phyloP scores from a whole-genome alignment of 2,329 filamentous ascomycete species.

The Fusarium sp. region DNA sequence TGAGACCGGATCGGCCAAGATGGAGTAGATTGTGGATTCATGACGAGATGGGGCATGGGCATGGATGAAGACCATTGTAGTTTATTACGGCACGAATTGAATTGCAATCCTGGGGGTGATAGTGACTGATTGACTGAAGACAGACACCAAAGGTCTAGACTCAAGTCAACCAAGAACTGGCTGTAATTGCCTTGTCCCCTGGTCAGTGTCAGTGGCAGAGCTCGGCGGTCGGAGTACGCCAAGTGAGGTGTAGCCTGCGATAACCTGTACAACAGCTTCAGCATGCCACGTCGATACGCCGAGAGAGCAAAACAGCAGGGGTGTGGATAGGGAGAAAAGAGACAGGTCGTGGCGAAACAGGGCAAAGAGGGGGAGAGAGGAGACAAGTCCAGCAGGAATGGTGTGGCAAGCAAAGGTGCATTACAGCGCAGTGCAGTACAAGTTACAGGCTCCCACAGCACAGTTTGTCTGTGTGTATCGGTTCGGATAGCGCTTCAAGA shows the following conservation, averaged over 20 bases:
- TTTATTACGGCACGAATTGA: neutral
- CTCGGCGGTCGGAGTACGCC: conserved; percentile 19
- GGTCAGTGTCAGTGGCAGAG: conserved; percentile 9
- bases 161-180: conserved; percentile 14
- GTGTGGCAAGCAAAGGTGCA: conserved; percentile 28
- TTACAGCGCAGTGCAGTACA: neutral
- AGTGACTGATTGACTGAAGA: conserved; percentile 4
- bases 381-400: conserved; percentile 37
- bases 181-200: neutral
- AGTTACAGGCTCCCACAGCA: conserved; percentile 6
- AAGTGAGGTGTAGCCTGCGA: conserved; percentile 11
- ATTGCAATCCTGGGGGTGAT: neutral
- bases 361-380: conserved; percentile 42
- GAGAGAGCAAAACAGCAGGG: conserved; percentile 21
- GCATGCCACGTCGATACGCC: conserved; percentile 35
- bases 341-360: conserved; percentile 32
- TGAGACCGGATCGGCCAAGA: conserved; percentile 42
- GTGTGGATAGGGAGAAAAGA: conserved; percentile 18
- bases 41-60: conserved; percentile 35
- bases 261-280: conserved; percentile 18
- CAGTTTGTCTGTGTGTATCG: conserved; percentile 2
- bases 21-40: conserved; percentile 32
- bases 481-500: conserved; percentile 19
- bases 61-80: neutral
- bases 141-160: conserved; percentile 14